Evolutionary conservation across 2,329 filamentous ascomycete species (phyloP).

Genomic region (Cercospora sesami): DNA sequence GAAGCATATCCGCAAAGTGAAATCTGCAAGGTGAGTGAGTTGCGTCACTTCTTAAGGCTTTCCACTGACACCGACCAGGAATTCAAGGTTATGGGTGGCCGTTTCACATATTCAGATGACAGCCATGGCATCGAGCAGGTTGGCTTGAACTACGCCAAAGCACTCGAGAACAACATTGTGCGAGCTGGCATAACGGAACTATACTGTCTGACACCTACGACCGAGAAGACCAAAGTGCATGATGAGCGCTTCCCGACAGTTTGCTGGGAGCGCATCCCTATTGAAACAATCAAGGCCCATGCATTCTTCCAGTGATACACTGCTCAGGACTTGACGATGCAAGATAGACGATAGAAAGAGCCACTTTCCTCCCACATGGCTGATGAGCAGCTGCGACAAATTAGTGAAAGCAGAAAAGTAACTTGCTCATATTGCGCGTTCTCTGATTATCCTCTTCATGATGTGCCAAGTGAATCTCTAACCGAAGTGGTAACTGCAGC

Average conservation of each 20-base stretch:
- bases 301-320: conserved; percentile 25
- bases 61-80: conserved; percentile 49
- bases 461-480: background rate
- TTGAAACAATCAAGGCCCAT: conserved; percentile 27
- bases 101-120: conserved; percentile 91
- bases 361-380: background rate
- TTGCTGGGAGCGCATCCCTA: conserved; percentile 27
- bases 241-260: conserved; percentile 39
- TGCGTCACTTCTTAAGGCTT: background rate
- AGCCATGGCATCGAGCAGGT: conserved; percentile 87
- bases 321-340: too few relatives aligned
- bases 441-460: too few relatives aligned
- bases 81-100: conserved; percentile 71
- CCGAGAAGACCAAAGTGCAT: conserved; percentile 28
- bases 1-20: conserved; percentile 84
- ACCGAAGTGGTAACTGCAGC: background rate
- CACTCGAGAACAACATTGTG: conserved; percentile 54
- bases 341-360: background rate
- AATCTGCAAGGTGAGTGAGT: conserved; percentile 68
- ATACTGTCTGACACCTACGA: conserved; percentile 40
- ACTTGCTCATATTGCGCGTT: too few relatives aligned
- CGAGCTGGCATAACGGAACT: conserved; percentile 64
- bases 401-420: background rate
- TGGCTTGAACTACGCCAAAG: conserved; percentile 70
- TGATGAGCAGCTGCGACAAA: background rate